Evolutionary conservation across 257 asterid genomes (phyloP), one percentile per base, ranked within the genome.

Genomic region (Dorcoceras hygrometricum): DNA sequence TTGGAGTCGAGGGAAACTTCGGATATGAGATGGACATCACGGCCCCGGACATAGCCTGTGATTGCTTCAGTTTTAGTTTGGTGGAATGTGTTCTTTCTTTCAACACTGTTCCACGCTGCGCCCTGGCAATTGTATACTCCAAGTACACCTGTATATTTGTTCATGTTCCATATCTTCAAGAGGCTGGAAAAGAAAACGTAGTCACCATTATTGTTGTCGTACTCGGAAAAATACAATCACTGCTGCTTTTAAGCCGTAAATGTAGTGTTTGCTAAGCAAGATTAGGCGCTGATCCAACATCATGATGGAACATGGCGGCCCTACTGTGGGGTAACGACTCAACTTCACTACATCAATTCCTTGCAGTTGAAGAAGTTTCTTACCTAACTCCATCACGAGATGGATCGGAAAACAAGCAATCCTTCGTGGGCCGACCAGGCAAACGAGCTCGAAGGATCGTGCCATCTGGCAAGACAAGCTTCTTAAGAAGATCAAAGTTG

Each of bases 101-200:
- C 96, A 43, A 67, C 63, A 19, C 72, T 74, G 53, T 80, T 88
- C 97, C 97, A 88, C 12, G 97, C 92, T 59, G 97, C 97, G 34
- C 96, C 97, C 63, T 88, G 97, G 70, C 96, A 90, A 72, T 90
- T 90, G 86, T 88, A 90, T n/a, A 88, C 89, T 20, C 96, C 97
- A 23, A 90, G 75, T 2, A 88, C 87, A 63, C 95, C 96, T 12
- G 84, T 86, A 69, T 77, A 73, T 72, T 88, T 90, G 89, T 90
- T 90, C 87, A 88, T 83, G 83, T 88, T 90, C 97, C 97, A 90
- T 73, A 90, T 88, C 86, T 90, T 90, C 86, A 90, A 77, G 67
- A 88, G 62, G 75, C 95, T 90, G 75, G 66, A 71, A 71, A 0
- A 20, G 60, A 55, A 62, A 14, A 59, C 68, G 31, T 18, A 8